Percentiles rank a stretch among this genome's conserved stretches.
phyloP scores from a whole-genome alignment of 139 green algal species.

The Auxenochlorella protothecoides region DNA sequence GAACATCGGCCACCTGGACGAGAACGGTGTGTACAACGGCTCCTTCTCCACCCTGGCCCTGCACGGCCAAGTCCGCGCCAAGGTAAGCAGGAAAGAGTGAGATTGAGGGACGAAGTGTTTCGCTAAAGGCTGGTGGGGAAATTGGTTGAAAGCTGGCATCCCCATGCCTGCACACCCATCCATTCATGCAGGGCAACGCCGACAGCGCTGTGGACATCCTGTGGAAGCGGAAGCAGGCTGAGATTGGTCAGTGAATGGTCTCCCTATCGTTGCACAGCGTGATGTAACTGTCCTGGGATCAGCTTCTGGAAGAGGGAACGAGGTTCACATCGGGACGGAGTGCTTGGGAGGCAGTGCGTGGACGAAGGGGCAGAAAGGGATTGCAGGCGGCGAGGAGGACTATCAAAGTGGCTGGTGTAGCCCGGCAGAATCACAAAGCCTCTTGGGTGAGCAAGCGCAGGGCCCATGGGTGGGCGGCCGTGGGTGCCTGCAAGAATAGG shows the following conservation, averaged over 20 bases:
- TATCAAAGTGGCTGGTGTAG: too few species aligned
- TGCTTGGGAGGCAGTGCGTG: too few species aligned
- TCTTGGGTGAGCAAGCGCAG: too few species aligned
- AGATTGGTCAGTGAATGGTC: slow-evolving; percentile 24
- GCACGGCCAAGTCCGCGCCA: slow-evolving; percentile 69
- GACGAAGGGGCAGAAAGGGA: too few species aligned
- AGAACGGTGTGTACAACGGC: slow-evolving; percentile 87
- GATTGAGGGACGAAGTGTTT: slow-evolving; percentile 1
- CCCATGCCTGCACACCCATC: too few species aligned
- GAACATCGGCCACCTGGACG: slow-evolving; percentile 97
- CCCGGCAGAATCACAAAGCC: too few species aligned
- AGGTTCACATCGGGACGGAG: too few species aligned
- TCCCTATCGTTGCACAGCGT: neutral
- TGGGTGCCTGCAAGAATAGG: too few species aligned
- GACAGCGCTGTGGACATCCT: slow-evolving; percentile 84
- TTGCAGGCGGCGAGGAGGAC: too few species aligned
- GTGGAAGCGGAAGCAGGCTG: slow-evolving; percentile 73
- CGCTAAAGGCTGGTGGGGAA: neutral
- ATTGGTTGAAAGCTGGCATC: neutral
- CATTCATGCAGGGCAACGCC: slow-evolving; percentile 61
- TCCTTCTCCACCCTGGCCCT: slow-evolving; percentile 93
- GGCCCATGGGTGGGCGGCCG: too few species aligned
- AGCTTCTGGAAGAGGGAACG: too few species aligned
- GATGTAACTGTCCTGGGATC: too few species aligned
- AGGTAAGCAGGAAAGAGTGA: slow-evolving; percentile 23